phyloP scores from a whole-genome alignment of 208 protist species.

The Leishmania braziliensis region DNA sequence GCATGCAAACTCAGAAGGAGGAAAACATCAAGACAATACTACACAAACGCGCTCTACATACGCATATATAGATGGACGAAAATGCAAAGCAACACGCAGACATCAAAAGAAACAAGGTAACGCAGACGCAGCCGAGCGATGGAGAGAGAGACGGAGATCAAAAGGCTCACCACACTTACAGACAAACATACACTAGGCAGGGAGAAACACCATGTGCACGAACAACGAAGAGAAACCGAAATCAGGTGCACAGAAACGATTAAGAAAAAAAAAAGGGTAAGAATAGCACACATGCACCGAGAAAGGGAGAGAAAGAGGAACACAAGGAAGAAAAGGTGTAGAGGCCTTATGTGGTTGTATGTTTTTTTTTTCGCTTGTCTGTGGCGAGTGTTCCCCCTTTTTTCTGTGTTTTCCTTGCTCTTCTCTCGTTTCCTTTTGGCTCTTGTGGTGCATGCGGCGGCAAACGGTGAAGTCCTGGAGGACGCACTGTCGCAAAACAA shows the following conservation, averaged over 20 bases:
- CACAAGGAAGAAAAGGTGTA: not conserved
- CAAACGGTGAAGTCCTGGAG: no score
- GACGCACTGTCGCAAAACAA: not conserved
- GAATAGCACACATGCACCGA: not conserved
- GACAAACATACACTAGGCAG: not conserved
- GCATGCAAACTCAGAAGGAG: not conserved
- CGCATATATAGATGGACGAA: not conserved
- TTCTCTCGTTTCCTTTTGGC: no score
- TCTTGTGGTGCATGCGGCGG: no score
- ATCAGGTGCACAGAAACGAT: not conserved
- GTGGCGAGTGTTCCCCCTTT: not conserved
- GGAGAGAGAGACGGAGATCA: not conserved
- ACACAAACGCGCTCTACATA: not conserved
- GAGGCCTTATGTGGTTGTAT: not conserved
- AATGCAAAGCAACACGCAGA: not conserved
- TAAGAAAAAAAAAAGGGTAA: slow-evolving; percentile 11
- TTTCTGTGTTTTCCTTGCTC: not conserved
- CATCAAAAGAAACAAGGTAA: not conserved
- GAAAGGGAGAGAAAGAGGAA: not conserved
- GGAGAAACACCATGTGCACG: not conserved
- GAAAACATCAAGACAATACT: not conserved
- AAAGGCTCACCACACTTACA: not conserved
- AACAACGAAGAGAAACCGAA: not conserved
- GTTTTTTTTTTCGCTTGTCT: not conserved
- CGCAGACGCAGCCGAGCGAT: not conserved